Conservation (phyloP, 108 stramenopile genomes). For the Cyclotella distinguenda region DNA sequence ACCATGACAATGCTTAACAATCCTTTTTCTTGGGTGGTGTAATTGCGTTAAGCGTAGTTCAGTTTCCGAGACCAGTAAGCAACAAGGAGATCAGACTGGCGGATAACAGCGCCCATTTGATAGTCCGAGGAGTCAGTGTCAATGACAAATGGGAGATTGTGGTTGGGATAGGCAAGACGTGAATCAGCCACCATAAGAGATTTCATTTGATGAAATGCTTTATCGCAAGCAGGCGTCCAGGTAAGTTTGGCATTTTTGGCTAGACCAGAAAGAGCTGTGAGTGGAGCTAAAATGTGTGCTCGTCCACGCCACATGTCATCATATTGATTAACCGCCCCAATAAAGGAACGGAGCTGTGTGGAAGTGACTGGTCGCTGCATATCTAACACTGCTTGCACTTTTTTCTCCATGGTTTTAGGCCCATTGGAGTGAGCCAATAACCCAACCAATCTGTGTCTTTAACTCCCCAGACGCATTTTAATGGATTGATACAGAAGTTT, state of each 20-base stretch:
- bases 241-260: conserved; percentile 16
- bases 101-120: conserved; percentile 47
- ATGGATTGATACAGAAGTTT: no score
- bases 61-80: conserved; percentile 47
- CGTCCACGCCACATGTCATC: no score
- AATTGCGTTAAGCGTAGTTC: conserved; percentile 36
- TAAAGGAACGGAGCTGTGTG: conserved; percentile 36
- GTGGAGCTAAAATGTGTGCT: conserved; percentile 45
- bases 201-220: conserved; percentile 58
- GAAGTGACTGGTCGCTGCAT: conserved; percentile 32
- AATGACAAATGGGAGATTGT: conserved; percentile 48
- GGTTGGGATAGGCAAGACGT: conserved; percentile 39
- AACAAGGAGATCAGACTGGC: conserved; percentile 43
- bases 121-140: conserved; percentile 47
- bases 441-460: no score
- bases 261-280: conserved; percentile 16
- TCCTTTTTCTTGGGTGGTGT: conserved; percentile 23
- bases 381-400: conserved; percentile 40
- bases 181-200: conserved; percentile 33
- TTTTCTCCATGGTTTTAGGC: conserved; percentile 47
- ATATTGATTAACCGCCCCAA: conserved; percentile 47
- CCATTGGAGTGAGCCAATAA: conserved; percentile 40
- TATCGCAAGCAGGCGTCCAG: conserved; percentile 28
- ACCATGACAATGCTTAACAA: no score
- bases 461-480: no score